These are phyloP conservation scores for Herpetospermum pedunculosum DNA, from an alignment of 306 rosid genomes.

Conservation along the genomic window DNA sequence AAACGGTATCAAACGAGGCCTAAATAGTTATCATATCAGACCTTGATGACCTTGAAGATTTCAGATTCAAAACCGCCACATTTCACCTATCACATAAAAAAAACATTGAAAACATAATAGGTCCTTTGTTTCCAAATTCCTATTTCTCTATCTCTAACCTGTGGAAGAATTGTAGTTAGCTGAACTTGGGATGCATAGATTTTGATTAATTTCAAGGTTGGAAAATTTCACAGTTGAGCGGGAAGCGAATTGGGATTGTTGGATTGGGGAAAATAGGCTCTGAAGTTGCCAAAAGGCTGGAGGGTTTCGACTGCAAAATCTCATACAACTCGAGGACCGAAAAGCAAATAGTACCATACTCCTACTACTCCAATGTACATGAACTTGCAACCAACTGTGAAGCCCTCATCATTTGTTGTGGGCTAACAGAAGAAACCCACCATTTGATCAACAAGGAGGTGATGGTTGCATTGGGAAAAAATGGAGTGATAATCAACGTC, in stretches of 20 bases:
- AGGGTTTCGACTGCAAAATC: constrained; percentile 30
- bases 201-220: background rate
- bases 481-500: constrained; percentile 33
- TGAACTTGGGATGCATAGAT: no score
- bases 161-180: no score
- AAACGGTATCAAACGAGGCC: no score
- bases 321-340: constrained; percentile 32
- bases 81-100: no score
- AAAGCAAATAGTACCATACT: constrained; percentile 22
- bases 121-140: no score
- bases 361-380: constrained; percentile 21
- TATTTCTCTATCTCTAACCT: no score
- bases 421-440: constrained; percentile 27
- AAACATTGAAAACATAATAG: no score
- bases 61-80: no score
- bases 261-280: constrained; percentile 45
- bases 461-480: constrained; percentile 31
- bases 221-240: constrained; percentile 18
- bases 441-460: constrained; percentile 33
- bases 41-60: no score
- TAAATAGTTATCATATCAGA: no score
- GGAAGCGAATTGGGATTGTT: constrained; percentile 37
- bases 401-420: constrained; percentile 34
- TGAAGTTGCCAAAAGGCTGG: constrained; percentile 38
- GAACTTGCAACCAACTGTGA: constrained; percentile 32